phyloP scores from a whole-genome alignment of 177 flowering plant genomes.

The Telopea speciosissima region DNA sequence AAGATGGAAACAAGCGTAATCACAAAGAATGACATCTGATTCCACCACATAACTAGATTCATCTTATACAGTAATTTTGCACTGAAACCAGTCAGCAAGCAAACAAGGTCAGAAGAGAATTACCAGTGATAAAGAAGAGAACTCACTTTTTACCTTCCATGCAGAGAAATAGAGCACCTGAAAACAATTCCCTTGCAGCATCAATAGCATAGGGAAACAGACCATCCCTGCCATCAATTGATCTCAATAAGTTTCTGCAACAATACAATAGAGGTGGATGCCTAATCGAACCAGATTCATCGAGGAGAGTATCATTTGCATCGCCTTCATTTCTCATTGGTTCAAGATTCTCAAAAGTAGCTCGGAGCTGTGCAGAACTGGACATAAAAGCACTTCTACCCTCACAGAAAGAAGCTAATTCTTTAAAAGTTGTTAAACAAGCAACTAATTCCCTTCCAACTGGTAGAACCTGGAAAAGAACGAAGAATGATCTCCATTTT shows the following conservation, averaged over 20 bases:
- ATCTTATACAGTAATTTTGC: not conserved
- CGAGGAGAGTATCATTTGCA: slow-evolving; percentile 16
- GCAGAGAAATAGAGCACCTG: slow-evolving; percentile 52
- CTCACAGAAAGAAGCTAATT: slow-evolving; percentile 42
- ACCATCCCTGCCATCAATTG: slow-evolving; percentile 39
- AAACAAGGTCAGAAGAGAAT: not conserved
- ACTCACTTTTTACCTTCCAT: slow-evolving; percentile 59
- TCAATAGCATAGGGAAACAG: slow-evolving; percentile 39
- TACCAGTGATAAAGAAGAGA: slow-evolving; percentile 5
- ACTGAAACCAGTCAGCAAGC: not conserved
- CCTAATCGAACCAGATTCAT: slow-evolving; percentile 39
- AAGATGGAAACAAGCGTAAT: not conserved
- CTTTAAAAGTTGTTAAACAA: slow-evolving; percentile 64
- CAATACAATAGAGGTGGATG: slow-evolving; percentile 63
- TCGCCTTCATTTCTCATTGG: slow-evolving; percentile 29
- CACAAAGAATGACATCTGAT: not conserved
- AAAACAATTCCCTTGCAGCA: slow-evolving; percentile 39
- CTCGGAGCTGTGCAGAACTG: slow-evolving; percentile 18
- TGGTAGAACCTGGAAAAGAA: slow-evolving; percentile 56
- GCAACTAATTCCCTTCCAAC: slow-evolving; percentile 73
- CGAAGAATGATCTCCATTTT: not conserved
- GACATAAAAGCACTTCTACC: slow-evolving; percentile 53
- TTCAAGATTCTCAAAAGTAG: slow-evolving; percentile 28
- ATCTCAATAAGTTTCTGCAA: slow-evolving; percentile 53
- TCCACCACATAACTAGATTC: not conserved